Percentiles rank a stretch among this genome's conserved stretches.
These are phyloP conservation scores for Wickerhamomyces sydowiorum DNA, from an alignment of 805 yeast species.

Conservation along the genomic window DNA sequence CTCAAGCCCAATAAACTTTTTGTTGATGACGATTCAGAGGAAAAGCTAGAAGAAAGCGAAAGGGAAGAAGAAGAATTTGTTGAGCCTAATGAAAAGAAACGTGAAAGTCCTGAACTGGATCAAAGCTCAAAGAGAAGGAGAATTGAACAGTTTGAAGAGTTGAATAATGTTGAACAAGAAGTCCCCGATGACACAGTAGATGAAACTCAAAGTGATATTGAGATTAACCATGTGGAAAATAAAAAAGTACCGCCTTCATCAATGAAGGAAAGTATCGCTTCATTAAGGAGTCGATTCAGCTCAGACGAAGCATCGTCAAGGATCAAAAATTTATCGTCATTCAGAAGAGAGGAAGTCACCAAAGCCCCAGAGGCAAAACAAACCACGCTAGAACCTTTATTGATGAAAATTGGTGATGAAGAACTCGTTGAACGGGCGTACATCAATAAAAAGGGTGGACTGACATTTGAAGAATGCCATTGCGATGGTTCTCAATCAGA, in stretches of 20 bases:
- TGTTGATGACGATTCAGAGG: not conserved
- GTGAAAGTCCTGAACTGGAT: not conserved
- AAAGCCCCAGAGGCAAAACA: not conserved
- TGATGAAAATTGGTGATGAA: slow-evolving; percentile 20
- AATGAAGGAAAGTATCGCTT: not conserved
- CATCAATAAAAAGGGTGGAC: slow-evolving; percentile 12
- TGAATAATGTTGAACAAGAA: no score
- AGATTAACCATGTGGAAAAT: no score
- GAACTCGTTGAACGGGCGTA: slow-evolving; percentile 15
- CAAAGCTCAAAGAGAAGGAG: no score
- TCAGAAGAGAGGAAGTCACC: slow-evolving; percentile 4
- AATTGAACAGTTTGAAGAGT: no score
- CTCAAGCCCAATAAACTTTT: not conserved
- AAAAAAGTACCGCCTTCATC: no score
- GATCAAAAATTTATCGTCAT: slow-evolving; percentile 7
- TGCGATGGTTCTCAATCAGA: slow-evolving; percentile 2
- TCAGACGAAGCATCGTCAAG: not conserved
- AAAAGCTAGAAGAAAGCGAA: slow-evolving; percentile 5
- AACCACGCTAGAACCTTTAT: slow-evolving; percentile 6
- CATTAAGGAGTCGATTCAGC: not conserved
- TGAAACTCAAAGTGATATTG: no score
- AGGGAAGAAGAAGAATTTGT: slow-evolving; percentile 1
- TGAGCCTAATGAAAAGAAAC: no score
- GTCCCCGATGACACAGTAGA: no score
- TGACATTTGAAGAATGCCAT: slow-evolving; percentile 14